Percentiles rank a stretch among this genome's conserved stretches.
Conservation (phyloP, 2,329 filamentous ascomycete genomes). For the Colletotrichum noveboracense region DNA sequence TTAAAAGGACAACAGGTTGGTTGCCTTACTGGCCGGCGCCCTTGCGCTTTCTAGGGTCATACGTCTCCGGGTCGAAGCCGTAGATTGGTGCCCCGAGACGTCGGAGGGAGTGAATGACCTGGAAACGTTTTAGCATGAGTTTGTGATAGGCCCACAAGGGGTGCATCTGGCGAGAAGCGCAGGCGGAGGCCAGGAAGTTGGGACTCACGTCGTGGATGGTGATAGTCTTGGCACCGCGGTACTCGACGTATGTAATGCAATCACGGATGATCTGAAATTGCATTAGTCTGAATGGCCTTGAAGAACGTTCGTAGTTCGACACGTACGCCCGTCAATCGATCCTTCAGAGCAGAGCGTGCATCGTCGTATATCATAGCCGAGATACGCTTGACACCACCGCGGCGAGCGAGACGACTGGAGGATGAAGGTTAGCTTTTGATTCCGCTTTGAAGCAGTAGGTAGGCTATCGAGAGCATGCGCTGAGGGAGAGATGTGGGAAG, state of each 20-base stretch:
- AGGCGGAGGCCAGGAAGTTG: background rate
- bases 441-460: background rate
- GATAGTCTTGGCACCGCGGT: constrained; percentile 64
- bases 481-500: background rate
- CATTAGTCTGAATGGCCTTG: background rate
- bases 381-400: constrained; percentile 80
- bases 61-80: constrained; percentile 57
- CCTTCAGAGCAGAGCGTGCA: constrained; percentile 54
- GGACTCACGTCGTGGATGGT: constrained; percentile 63
- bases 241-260: constrained; percentile 56
- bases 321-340: constrained; percentile 52
- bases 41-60: constrained; percentile 26
- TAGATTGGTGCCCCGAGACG: constrained; percentile 60
- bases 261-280: constrained; percentile 55
- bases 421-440: background rate
- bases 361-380: constrained; percentile 69
- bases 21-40: background rate
- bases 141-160: background rate
- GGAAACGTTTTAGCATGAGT: background rate
- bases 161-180: background rate
- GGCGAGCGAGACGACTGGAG: constrained; percentile 71
- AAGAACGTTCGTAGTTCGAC: background rate
- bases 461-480: background rate
- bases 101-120: constrained; percentile 61
- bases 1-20: background rate